Evolutionary conservation across 75 land plant species (phyloP).

Genomic region (Pinus albicaulis): DNA sequence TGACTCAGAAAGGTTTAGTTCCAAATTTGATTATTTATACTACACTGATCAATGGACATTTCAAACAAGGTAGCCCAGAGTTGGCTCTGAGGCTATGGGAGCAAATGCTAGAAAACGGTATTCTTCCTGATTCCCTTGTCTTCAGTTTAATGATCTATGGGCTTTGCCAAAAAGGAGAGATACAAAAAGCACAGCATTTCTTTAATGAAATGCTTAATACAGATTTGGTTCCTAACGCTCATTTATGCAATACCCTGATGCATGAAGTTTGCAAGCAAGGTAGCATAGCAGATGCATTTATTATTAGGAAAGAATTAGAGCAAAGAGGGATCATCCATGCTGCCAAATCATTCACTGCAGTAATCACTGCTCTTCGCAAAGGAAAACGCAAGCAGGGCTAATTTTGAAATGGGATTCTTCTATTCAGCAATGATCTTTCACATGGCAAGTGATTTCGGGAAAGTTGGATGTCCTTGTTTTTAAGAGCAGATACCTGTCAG

Average conservation of each 20-base stretch:
- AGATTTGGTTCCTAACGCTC: conserved; percentile 24
- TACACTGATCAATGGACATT: conserved; percentile 46
- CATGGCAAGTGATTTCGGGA: no score
- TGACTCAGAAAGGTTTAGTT: conserved; percentile 29
- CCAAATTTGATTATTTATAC: conserved; percentile 41
- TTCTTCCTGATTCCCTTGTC: conserved; percentile 24
- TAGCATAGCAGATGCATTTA: conserved; percentile 9
- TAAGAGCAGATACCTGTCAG: no score
- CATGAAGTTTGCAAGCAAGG: conserved; percentile 47
- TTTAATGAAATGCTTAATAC: conserved; percentile 37
- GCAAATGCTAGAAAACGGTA: conserved; percentile 29
- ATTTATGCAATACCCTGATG: conserved; percentile 44
- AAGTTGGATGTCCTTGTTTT: no score
- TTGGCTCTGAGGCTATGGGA: conserved; percentile 36
- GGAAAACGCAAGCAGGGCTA: no score
- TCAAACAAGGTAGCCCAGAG: conserved; percentile 33
- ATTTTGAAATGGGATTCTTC: no score
- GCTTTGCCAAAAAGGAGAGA: conserved; percentile 48
- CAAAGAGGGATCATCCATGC: no score
- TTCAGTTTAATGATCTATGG: conserved; percentile 47
- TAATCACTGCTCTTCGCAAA: no score
- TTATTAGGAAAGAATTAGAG: no score
- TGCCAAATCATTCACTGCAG: no score
- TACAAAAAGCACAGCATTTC: conserved; percentile 43
- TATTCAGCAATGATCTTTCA: no score